phyloP scores from a whole-genome alignment of 1,139 yeast species.

The Suzukiozyma palmioleophila region DNA sequence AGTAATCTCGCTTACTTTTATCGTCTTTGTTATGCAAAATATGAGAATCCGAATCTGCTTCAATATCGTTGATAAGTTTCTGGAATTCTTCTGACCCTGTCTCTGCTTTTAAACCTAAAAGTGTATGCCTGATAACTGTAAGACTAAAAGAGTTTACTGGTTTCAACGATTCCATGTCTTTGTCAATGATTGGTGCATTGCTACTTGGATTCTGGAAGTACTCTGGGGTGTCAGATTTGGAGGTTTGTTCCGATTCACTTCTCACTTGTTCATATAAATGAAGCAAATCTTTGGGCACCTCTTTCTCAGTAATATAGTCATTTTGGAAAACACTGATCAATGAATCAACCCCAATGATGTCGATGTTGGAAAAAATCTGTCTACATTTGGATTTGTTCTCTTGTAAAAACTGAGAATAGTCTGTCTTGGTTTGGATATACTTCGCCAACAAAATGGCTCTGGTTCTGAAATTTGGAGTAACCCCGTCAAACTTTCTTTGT shows the following conservation, averaged over 20 bases:
- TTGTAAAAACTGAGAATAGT: conserved; percentile 8
- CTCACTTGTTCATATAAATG: conserved; percentile 27
- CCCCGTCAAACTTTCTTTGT: conserved; percentile 22
- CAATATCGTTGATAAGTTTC: conserved; percentile 33
- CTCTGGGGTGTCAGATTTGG: conserved; percentile 10
- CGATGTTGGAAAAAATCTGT: conserved; percentile 55
- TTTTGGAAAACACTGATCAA: conserved; percentile 37
- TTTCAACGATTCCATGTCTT: conserved; percentile 52
- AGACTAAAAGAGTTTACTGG: conserved; percentile 80
- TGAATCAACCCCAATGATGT: conserved; percentile 64
- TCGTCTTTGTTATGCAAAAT: conserved; percentile 23
- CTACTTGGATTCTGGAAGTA: conserved; percentile 20
- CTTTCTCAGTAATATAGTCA: conserved; percentile 19
- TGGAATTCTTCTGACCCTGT: conserved; percentile 24
- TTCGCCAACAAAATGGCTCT: conserved; percentile 36
- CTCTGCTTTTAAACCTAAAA: conserved; percentile 55
- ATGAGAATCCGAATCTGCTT: conserved; percentile 23
- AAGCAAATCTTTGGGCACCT: conserved; percentile 33
- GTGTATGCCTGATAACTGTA: conserved; percentile 74
- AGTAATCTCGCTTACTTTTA: conserved; percentile 47
- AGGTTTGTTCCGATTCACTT: conserved; percentile 6
- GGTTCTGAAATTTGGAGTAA: conserved; percentile 43
- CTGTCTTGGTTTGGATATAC: conserved; percentile 18
- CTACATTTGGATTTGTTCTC: conserved; percentile 17
- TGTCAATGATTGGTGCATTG: conserved; percentile 34